Base-by-base conservation (phyloP, 2,329 filamentous ascomycete species). In the Phialophora chinensis region DNA sequence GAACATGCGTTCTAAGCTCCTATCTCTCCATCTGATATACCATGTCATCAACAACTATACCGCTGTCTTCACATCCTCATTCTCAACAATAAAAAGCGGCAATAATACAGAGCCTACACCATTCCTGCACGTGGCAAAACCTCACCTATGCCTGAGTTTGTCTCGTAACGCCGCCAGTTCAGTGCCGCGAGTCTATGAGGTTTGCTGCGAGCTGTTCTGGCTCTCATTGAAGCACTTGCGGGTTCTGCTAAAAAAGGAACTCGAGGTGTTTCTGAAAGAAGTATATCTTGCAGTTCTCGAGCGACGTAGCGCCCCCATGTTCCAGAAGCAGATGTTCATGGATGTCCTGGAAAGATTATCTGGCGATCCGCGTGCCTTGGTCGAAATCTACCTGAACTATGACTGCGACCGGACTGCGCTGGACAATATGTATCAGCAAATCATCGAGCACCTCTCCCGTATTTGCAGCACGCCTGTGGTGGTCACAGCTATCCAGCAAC, bases 171-270 rank as follows among this genome's bases (percentile, higher is more conserved):
- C 94, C 20, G 92, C 95, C 14, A 98, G 94, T 80, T 94, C 93
- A 4, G 91, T 97, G 52, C 91, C 92, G 70, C 87, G 87, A 71
- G 93, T 99, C 0, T 99, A 98, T 74, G 94, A 98, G 75, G 92
- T 98, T 50, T 94, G 92, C 77, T 93, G 91, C 74, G 95, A 99
- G 77, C 96, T 98, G 33, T 99, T 99, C 77, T 99, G 93, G 93
- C 84, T 98, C 65, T 97, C 97, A 90, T 81, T 97, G 52, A 96
- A 96, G 77, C 90, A 92, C 73, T 91, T 99, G 87, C 88, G 96
- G 68, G 90, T 95, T 2, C 90, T 93, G 69, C 91, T 99, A 79
- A 99, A 99, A 88, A 96, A 97, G 86, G 95, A 99, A 76, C 91
- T 99, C 63, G 95, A 98, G 78, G 94, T 99, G 0, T 98, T 99